phyloP scores from a whole-genome alignment of 768 basidiomycete genomes.

The Leccinum olivaceopallidum region DNA sequence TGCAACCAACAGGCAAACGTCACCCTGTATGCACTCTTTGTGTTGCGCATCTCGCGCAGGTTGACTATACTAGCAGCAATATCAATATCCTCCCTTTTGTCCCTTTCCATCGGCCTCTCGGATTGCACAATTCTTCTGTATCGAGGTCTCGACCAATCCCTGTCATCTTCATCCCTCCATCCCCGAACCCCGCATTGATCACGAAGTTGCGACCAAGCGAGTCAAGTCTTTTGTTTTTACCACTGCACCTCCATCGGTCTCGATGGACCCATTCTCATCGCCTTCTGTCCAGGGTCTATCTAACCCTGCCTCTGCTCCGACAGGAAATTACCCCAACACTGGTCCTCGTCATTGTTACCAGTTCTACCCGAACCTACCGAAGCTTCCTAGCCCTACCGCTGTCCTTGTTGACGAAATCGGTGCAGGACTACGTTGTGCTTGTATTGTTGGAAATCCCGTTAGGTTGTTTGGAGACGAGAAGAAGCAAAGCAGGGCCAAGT shows the following conservation, averaged over 20 bases:
- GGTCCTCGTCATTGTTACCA: conserved; percentile 87
- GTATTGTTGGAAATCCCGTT: conserved; percentile 66
- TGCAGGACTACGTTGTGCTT: conserved; percentile 78
- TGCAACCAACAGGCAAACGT: conserved; percentile 73
- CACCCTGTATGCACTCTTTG: conserved; percentile 57
- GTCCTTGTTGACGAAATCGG: conserved; percentile 85
- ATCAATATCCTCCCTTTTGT: conserved; percentile 54
- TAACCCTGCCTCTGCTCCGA: background rate
- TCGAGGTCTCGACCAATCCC: conserved; percentile 88
- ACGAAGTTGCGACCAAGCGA: conserved; percentile 83
- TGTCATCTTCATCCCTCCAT: conserved; percentile 68
- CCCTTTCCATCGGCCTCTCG: conserved; percentile 90
- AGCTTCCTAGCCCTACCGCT: conserved; percentile 64
- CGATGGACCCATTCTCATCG: conserved; percentile 24
- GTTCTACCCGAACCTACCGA: conserved; percentile 73
- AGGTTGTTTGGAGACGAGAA: conserved; percentile 84
- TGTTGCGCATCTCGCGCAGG: background rate
- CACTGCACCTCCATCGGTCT: conserved; percentile 30
- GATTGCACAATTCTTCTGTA: conserved; percentile 90
- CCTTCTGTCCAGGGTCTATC: conserved; percentile 20
- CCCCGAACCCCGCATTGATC: conserved; percentile 81
- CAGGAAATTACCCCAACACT: conserved; percentile 35
- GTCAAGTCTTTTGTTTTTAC: conserved; percentile 91
- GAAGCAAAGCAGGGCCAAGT: conserved; percentile 87
- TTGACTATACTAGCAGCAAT: conserved; percentile 62